phyloP scores from a whole-genome alignment of 768 basidiomycete genomes.

The Lactarius indigo region DNA sequence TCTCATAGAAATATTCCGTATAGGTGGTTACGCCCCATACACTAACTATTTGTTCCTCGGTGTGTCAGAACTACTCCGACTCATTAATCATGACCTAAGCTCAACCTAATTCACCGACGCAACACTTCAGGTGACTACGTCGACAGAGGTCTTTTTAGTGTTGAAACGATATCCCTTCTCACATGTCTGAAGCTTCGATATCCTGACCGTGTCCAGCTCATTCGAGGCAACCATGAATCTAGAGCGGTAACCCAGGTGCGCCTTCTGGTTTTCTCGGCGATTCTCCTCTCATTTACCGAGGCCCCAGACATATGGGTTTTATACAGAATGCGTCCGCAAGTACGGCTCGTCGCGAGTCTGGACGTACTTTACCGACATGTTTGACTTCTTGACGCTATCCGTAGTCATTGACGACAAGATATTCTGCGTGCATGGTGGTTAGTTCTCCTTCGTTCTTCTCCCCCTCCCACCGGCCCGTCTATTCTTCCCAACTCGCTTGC shows the following conservation, averaged over 20 bases:
- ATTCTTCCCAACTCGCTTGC: constrained; percentile 13
- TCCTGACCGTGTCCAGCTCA: constrained; percentile 93
- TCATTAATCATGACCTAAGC: constrained; percentile 5
- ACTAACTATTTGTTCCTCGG: constrained; percentile 99
- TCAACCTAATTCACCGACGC: neutral
- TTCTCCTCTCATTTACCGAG: constrained; percentile 4
- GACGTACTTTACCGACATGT: constrained; percentile 99
- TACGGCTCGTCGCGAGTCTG: constrained; percentile 95
- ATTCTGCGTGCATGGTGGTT: constrained; percentile 98
- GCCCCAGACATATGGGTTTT: constrained; percentile 93
- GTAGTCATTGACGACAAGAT: constrained; percentile 99
- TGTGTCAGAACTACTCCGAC: constrained; percentile 38
- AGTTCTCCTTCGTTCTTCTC: constrained; percentile 27
- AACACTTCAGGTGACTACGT: constrained; percentile 85
- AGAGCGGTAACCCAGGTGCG: constrained; percentile 95
- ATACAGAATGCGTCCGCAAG: constrained; percentile 96
- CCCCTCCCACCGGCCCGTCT: neutral
- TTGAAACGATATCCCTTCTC: constrained; percentile 95
- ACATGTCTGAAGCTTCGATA: constrained; percentile 97
- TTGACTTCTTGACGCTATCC: constrained; percentile 95
- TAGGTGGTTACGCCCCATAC: constrained; percentile 94
- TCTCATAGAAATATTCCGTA: constrained; percentile 97
- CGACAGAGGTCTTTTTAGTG: constrained; percentile 94
- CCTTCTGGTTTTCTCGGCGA: constrained; percentile 27
- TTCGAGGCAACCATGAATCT: constrained; percentile 97